Conservation (phyloP, 192 early-diverging fungal genomes). For the Backusella morwellensis region DNA sequence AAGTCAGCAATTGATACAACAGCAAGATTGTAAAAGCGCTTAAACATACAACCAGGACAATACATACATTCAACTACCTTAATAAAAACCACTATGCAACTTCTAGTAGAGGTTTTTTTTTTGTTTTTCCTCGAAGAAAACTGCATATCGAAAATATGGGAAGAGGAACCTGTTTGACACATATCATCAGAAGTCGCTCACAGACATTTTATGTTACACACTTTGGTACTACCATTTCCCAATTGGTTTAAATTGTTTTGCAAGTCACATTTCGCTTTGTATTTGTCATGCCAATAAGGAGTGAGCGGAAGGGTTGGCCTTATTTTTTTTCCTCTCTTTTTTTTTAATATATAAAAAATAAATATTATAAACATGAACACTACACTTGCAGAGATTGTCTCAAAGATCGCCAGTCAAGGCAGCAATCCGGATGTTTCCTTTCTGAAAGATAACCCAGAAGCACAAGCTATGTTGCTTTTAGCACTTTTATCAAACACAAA, state of each 20-base stretch:
- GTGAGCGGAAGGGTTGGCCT: background rate
- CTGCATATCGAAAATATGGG: too few relatives aligned
- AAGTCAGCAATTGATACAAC: too few relatives aligned
- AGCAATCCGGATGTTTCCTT: conserved; percentile 8
- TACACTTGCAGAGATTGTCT: background rate
- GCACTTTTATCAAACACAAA: background rate
- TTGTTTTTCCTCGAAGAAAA: too few relatives aligned
- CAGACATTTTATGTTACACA: background rate
- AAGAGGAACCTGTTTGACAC: too few relatives aligned
- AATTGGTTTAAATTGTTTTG: background rate
- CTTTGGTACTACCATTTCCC: background rate
- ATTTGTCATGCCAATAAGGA: background rate
- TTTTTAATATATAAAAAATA: background rate
- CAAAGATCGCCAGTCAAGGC: conserved; percentile 6
- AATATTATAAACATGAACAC: background rate
- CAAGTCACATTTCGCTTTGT: background rate
- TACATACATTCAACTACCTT: too few relatives aligned
- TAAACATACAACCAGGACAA: too few relatives aligned
- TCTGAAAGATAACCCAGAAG: conserved; percentile 9
- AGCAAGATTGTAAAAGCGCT: too few relatives aligned
- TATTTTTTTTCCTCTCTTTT: background rate
- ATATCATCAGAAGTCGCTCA: too few relatives aligned
- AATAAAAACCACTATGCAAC: too few relatives aligned
- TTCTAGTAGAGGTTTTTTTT: too few relatives aligned
- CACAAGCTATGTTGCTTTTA: background rate